phyloP scores from a whole-genome alignment of 148 eudicot species.

The Rheum nobile region DNA sequence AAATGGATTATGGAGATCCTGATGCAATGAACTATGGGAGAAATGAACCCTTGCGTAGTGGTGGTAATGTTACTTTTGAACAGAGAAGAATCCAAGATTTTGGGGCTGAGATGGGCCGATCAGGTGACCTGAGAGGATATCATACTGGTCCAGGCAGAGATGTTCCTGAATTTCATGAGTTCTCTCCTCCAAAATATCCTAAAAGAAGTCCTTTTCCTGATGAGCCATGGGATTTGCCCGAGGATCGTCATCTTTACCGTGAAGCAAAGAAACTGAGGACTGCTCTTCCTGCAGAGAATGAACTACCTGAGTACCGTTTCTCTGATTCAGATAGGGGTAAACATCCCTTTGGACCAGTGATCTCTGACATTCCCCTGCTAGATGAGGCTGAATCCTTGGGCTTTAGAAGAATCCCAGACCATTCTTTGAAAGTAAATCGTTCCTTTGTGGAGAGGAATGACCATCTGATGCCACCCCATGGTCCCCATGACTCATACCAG shows the following conservation, averaged over 20 bases:
- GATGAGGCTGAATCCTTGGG: constrained; percentile 34
- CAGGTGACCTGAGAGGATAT: constrained; percentile 24
- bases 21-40: constrained; percentile 21
- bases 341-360: constrained; percentile 20
- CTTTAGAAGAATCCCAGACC: constrained; percentile 32
- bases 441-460: constrained; percentile 37
- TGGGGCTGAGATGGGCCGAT: constrained; percentile 26
- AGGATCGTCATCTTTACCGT: constrained; percentile 34
- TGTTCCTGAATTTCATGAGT: constrained; percentile 29
- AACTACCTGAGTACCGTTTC: constrained; percentile 65
- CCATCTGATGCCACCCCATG: constrained; percentile 30
- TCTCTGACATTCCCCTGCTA: constrained; percentile 27
- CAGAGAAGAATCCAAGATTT: constrained; percentile 34
- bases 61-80: constrained; percentile 27
- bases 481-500: constrained; percentile 35
- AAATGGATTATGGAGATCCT: constrained; percentile 35
- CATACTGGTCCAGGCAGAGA: constrained; percentile 27
- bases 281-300: constrained; percentile 35
- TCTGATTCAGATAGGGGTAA: constrained; percentile 38
- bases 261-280: constrained; percentile 55
- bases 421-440: constrained; percentile 21
- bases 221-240: constrained; percentile 67
- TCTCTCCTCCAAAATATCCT: constrained; percentile 32
- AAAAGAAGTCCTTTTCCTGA: constrained; percentile 36
- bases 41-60: constrained; percentile 20